Percentiles rank a stretch among this genome's conserved stretches.
phyloP scores from a whole-genome alignment of 2,329 filamentous ascomycete genomes.

The Sporothrix brasiliensis region DNA sequence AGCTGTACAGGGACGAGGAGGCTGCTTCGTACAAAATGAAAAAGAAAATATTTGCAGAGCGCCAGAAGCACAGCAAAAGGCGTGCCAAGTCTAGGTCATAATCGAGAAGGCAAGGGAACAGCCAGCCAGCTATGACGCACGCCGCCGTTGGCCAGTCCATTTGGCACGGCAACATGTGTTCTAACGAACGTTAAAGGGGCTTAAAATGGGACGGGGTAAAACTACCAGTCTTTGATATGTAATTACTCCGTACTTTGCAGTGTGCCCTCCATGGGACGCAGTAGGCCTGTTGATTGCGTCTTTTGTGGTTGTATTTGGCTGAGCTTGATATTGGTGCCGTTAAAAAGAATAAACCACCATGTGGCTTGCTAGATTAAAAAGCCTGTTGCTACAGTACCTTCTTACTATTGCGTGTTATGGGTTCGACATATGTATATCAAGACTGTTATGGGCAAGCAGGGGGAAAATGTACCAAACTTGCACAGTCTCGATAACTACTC shows the following conservation, averaged over 20 bases:
- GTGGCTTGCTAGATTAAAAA: background rate
- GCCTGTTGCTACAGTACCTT: background rate
- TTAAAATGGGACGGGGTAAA: background rate
- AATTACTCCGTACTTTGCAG: too few relatives aligned
- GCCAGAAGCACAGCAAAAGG: background rate
- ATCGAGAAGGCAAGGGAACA: slow-evolving; percentile 14
- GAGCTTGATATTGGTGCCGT: background rate
- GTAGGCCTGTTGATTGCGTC: background rate
- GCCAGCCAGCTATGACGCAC: background rate
- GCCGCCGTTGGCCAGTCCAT: background rate
- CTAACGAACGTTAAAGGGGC: background rate
- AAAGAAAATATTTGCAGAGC: background rate
- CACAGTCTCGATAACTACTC: background rate
- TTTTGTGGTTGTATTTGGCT: background rate
- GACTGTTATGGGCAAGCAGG: background rate
- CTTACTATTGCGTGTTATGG: background rate
- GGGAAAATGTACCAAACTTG: background rate
- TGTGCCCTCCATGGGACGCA: background rate
- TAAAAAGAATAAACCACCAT: background rate
- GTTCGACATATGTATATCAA: background rate
- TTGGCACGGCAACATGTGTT: slow-evolving; percentile 3
- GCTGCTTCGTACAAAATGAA: background rate
- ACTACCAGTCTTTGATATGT: background rate
- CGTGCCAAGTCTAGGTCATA: slow-evolving; percentile 3
- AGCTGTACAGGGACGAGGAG: background rate